Evolutionary conservation across 2,329 filamentous ascomycete species (phyloP), one percentile per base, ranked within the genome.

Genomic region (Botrytis aclada): DNA sequence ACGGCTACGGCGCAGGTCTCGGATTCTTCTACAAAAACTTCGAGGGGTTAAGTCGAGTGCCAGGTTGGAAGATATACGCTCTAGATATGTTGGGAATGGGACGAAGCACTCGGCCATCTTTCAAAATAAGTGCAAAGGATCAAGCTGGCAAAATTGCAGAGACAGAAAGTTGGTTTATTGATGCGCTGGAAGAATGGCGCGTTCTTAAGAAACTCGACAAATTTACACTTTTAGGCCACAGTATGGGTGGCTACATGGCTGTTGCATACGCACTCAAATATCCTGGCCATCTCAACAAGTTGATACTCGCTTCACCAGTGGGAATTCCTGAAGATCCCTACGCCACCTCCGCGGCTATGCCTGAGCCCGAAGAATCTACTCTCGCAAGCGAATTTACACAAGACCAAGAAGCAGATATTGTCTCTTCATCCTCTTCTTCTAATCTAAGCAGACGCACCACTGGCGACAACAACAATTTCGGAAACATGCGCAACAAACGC

Each of bases 21-120:
- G 96, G 95, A 34, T 98, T 99, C 83, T 99, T 97, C 86, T 99
- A 98, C 86, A 95, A 96, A 84, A 99, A 99, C 81, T 97, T 97
- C 74, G 96, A 99, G 82, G 90, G 91, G 9, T 84, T 99, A 47
- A 95, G 92, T 63, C 90, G 95, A 29, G 84, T 90, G 1, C 85
- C 87, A 41, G 94, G 95, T 41, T 97, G 96, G 90, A 95, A 93
- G 79, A 84, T 99, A 29, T 98, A 96, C 81, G 94, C 95, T 1
- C 85, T 99, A n/a, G 95, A 99, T 80, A 89, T 98, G 87, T 86
- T 98, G 25, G 95, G 95, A 73, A 98, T 98, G 93, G 95, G 95
- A 73, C 91, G 97, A 79, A 97, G 93, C 73, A 91, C 89, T 39
- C 87, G 95, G 8, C 95, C 96, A 2, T 83, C 89, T 0, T 99